These are phyloP conservation scores for Aspergillus nidulans DNA, from an alignment of 495 filamentous ascomycete genomes.

Conservation along the genomic window DNA sequence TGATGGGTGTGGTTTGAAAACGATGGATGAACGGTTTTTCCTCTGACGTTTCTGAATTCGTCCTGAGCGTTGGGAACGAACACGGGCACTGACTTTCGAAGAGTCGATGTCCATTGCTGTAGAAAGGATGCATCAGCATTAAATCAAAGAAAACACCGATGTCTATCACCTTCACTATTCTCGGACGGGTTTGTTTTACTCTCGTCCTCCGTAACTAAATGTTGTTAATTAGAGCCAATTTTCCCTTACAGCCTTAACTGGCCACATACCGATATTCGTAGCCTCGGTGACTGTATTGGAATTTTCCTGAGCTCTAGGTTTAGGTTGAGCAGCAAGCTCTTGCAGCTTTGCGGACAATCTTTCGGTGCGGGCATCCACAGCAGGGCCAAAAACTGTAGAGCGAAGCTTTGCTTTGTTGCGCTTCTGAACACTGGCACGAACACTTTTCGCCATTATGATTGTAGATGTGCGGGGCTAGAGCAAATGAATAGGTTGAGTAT, in stretches of 20 bases:
- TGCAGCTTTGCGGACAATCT: slow-evolving; percentile 76
- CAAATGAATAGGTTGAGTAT: background rate
- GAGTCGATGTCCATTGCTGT: slow-evolving; percentile 40
- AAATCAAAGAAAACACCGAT: background rate
- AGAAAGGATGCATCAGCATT: slow-evolving; percentile 6
- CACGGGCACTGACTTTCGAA: slow-evolving; percentile 19
- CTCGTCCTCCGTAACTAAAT: slow-evolving; percentile 16
- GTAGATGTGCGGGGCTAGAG: background rate
- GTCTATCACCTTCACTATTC: slow-evolving; percentile 23
- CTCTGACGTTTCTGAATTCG: slow-evolving; percentile 39
- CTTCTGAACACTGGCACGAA: slow-evolving; percentile 70
- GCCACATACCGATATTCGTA: slow-evolving; percentile 28
- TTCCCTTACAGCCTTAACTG: background rate
- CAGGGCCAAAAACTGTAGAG: slow-evolving; percentile 71
- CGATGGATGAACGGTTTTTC: slow-evolving; percentile 41
- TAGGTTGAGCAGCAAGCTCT: slow-evolving; percentile 67
- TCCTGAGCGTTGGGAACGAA: slow-evolving; percentile 22
- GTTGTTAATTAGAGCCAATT: background rate
- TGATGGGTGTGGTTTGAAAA: slow-evolving; percentile 30
- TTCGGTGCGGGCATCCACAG: slow-evolving; percentile 67
- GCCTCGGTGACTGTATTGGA: slow-evolving; percentile 16
- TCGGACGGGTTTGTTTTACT: slow-evolving; percentile 17
- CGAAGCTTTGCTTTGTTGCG: slow-evolving; percentile 72
- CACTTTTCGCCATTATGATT: slow-evolving; percentile 73
- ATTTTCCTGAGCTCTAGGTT: slow-evolving; percentile 24